Percentiles rank a stretch among this genome's conserved stretches.
phyloP scores from a whole-genome alignment of 768 basidiomycete species.

The Boletales sp. region DNA sequence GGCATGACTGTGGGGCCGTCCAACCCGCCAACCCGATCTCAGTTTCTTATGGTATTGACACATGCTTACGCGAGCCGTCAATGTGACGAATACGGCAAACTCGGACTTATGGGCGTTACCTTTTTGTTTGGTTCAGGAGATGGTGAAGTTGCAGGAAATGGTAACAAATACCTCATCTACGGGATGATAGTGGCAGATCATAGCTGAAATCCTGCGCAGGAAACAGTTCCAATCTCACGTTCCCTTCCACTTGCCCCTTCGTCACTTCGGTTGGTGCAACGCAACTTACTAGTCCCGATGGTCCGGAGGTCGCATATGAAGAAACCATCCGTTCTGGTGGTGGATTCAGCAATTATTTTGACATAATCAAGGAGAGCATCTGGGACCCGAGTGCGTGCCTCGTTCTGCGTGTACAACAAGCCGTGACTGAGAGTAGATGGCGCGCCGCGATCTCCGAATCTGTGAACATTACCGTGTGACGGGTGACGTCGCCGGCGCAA shows the following conservation, averaged over 20 bases:
- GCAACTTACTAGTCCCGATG: slow-evolving; percentile 44
- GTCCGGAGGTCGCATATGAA: slow-evolving; percentile 47
- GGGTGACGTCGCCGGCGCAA: too few relatives aligned
- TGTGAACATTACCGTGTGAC: too few relatives aligned
- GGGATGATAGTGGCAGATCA: slow-evolving; percentile 42
- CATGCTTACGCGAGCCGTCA: slow-evolving; percentile 37
- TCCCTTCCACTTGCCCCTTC: slow-evolving; percentile 53
- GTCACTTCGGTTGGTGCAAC: slow-evolving; percentile 70
- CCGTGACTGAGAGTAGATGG: too few relatives aligned
- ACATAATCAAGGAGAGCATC: not conserved
- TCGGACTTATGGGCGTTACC: slow-evolving; percentile 48
- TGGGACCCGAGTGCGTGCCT: too few relatives aligned
- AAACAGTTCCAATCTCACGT: slow-evolving; percentile 53
- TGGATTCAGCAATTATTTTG: slow-evolving; percentile 56
- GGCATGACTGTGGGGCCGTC: slow-evolving; percentile 32
- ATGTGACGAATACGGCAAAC: slow-evolving; percentile 47
- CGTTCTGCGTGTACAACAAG: too few relatives aligned
- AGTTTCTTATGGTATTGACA: slow-evolving; percentile 38
- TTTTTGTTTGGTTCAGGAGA: slow-evolving; percentile 42
- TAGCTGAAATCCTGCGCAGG: too few relatives aligned
- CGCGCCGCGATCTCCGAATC: too few relatives aligned
- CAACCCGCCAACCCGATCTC: slow-evolving; percentile 40
- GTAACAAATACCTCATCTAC: too few relatives aligned
- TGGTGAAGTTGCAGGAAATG: slow-evolving; percentile 36
- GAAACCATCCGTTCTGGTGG: slow-evolving; percentile 47